Conservation (phyloP, 2,329 filamentous ascomycete species). For the Aspergillus brasiliensis region DNA sequence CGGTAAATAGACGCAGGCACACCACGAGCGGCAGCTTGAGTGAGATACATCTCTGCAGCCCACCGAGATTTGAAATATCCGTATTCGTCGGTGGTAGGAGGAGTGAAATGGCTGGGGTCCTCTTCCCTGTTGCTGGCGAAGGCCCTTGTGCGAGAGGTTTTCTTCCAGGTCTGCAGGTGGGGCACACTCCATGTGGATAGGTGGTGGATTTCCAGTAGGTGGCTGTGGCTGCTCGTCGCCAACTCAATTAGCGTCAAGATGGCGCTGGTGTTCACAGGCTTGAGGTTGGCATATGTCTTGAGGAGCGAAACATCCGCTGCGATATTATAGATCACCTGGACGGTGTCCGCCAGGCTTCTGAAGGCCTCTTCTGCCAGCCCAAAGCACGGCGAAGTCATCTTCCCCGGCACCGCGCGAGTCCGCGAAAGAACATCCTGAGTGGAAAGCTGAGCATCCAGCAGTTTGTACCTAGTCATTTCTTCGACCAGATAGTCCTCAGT, state of each 20-base stretch:
- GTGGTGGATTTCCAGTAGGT: background rate
- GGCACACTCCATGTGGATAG: background rate
- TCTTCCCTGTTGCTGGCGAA: background rate
- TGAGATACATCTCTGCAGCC: background rate
- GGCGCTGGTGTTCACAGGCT: background rate
- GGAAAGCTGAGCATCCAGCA: too few species aligned
- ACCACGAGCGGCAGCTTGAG: background rate
- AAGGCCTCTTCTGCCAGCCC: background rate
- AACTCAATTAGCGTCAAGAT: background rate
- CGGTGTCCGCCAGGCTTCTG: background rate
- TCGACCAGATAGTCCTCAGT: too few species aligned
- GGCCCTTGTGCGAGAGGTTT: background rate
- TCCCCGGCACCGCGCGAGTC: too few species aligned
- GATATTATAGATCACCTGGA: background rate
- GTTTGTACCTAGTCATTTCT: too few species aligned
- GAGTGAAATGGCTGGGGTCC: background rate
- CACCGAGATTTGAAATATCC: background rate
- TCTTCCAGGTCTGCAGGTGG: background rate
- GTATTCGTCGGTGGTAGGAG: background rate
- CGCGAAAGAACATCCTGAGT: too few species aligned
- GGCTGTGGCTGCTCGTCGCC: background rate
- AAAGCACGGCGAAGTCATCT: too few species aligned
- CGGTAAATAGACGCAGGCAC: background rate
- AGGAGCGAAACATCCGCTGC: background rate
- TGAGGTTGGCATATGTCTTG: background rate